Evolutionary conservation across 345 rosid genomes (phyloP), one percentile per base, ranked within the genome.

Genomic region (Mercurialis annua): DNA sequence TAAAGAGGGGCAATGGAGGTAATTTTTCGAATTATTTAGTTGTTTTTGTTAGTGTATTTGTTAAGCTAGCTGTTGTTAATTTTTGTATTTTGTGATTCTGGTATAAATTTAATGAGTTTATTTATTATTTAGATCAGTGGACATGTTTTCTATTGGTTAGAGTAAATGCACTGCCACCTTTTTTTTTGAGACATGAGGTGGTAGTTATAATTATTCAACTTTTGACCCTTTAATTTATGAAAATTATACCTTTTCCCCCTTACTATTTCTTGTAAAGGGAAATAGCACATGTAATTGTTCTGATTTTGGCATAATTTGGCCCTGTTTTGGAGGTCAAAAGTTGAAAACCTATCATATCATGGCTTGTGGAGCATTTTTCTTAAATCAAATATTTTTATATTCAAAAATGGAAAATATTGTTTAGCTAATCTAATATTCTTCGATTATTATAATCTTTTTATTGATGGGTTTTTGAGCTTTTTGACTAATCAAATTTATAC

Each of bases 1-100:
- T 21, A 86, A 83, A 59, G 87, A 87, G 81, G 96, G 91, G 67
- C 90, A 84, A 57, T 94, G 99, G 99, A 94, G 99, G 97, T 92
- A 75, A 80, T 26, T n/a, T n/a, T 10, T 10, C 4, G n/a, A n/a
- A n/a, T n/a, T n/a, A n/a, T n/a, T n/a, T n/a, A n/a, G 44, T 44
- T 38, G 7, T 18, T 27, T 18, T 44, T 42, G 0, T 23, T n/a
- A n/a, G n/a, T n/a, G n/a, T n/a, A n/a, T n/a, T n/a, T n/a, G n/a
- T n/a, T 12, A 4, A 44, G 65, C 5, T 11, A 10, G 1, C 21
- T 40, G 43, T 52, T 17, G 27, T 29, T 53, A 10, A 27, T 15
- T 38, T n/a, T 11, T 27, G 36, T 49, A 7, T 40, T 43, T 65
- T 62, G 59, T 18, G 64, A 40, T 59, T 62, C 62, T 18, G 64